Conservation (phyloP, 768 basidiomycete genomes). For the Trametes sanguinea region DNA sequence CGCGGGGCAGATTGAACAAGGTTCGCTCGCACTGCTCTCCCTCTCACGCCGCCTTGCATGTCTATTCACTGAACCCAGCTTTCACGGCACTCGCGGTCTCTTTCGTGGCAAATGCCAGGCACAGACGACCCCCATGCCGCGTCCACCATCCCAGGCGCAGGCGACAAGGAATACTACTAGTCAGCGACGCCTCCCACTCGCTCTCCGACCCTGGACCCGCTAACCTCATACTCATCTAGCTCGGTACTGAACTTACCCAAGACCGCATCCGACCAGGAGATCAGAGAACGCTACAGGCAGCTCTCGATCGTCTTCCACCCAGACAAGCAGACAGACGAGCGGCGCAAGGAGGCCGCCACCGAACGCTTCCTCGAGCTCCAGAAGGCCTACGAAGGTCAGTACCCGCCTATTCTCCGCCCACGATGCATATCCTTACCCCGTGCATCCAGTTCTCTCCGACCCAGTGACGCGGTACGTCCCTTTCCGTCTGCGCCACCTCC, state of each 20-base stretch:
- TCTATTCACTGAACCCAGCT: conserved; percentile 3
- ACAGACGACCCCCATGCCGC: conserved; percentile 4
- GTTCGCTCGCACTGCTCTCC: background rate
- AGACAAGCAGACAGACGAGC: conserved; percentile 72
- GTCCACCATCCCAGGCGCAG: background rate
- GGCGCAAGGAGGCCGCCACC: conserved; percentile 58
- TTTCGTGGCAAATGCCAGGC: conserved; percentile 14
- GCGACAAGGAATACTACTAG: conserved; percentile 26
- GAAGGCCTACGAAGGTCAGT: conserved; percentile 77
- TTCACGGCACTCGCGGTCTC: background rate
- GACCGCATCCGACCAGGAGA: conserved; percentile 64
- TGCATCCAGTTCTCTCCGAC: conserved; percentile 60
- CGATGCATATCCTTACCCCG: background rate
- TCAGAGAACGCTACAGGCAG: conserved; percentile 70
- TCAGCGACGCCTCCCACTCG: conserved; percentile 1
- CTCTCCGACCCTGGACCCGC: background rate
- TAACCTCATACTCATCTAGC: conserved; percentile 36
- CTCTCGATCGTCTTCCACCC: conserved; percentile 84
- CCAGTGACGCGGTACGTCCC: conserved; percentile 60
- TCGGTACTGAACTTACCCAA: conserved; percentile 70
- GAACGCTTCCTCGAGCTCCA: conserved; percentile 75
- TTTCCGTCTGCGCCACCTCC: conserved; percentile 6
- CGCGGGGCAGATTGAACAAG: background rate
- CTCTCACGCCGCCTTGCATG: conserved; percentile 10
- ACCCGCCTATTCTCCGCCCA: background rate